Evolutionary conservation across 148 eudicot species (phyloP), one percentile per base, ranked within the genome.

Genomic region (Cornus suecica): DNA sequence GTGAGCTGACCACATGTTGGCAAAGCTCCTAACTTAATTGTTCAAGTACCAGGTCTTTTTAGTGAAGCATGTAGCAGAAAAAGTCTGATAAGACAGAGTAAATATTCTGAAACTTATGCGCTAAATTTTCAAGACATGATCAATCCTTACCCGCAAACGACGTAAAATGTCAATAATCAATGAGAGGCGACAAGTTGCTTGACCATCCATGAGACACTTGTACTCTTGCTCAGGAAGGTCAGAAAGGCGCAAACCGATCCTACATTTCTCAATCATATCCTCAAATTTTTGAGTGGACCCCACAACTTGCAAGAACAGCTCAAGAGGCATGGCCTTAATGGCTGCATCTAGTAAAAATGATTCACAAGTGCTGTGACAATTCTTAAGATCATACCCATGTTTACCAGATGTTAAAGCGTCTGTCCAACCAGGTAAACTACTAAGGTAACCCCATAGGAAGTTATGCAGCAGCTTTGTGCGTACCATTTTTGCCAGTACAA

Each of bases 251-350:
- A 85, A 67, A 58, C 94, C 94, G 68, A 63, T 80, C 84, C 85
- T 87, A 81, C 97, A 90, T 81, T 90, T 92, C 80, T 88, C 90
- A 78, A 85, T 79, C 92, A 91, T 75, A 85, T 87, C 90, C 69
- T 93, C 86, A 78, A 88, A 78, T 78, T 83, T 88, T 69, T 81
- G 81, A 84, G 89, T 68, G 51, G 93, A 88, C 29, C 98, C 98
- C 34, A 87, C 92, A 79, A 93, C 89, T 86, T 95, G 93, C 80
- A 93, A 79, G 83, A 88, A 93, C 76, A 95, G 75, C 83, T 91
- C 99, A 75, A 95, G 87, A 25, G 99, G 94, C 94, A 91, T 91
- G 80, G 97, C 92, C 89, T 85, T 91, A 41, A 91, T 86, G 72
- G 92, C 93, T 26, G 80, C 76, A 75, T 92, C 90, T 31, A 91